Conservation (phyloP, 805 yeast genomes). For the Wickerhamia fluorescens region DNA sequence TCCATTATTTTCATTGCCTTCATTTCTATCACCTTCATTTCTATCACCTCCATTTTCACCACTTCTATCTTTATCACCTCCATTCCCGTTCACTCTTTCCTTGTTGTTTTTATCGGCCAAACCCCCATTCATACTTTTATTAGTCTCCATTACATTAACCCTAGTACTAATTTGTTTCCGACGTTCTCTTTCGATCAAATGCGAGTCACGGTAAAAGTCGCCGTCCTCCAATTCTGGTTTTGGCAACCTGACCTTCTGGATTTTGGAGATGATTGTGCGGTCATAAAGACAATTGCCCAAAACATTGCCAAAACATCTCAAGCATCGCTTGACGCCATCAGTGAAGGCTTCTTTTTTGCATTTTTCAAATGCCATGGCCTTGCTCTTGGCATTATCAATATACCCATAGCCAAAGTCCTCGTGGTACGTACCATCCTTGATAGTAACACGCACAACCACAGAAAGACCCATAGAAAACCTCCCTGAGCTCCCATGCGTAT, state of each 20-base stretch:
- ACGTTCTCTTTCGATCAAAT: conserved; percentile 22
- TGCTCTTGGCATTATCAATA: conserved; percentile 61
- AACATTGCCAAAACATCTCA: conserved; percentile 74
- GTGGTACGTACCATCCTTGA: conserved; percentile 76
- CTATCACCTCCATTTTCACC: no score
- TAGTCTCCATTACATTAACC: conserved; percentile 6
- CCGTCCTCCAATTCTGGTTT: conserved; percentile 21
- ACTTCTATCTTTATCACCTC: no score
- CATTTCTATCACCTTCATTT: no score
- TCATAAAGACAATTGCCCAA: conserved; percentile 83
- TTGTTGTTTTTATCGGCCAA: no score
- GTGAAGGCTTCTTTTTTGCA: conserved; percentile 83
- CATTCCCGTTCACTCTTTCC: no score
- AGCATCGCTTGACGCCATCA: conserved; percentile 72
- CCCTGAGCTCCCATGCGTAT: conserved; percentile 47
- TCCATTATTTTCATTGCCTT: no score
- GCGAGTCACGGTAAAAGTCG: conserved; percentile 32
- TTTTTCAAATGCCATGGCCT: conserved; percentile 69
- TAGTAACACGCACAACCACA: conserved; percentile 61
- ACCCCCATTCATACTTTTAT: not conserved
- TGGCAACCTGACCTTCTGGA: conserved; percentile 34
- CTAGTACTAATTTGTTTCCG: conserved; percentile 8
- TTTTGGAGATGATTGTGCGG: conserved; percentile 50
- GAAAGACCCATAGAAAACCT: conserved; percentile 61
- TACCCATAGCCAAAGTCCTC: conserved; percentile 75